Base-by-base conservation (phyloP, 345 rosid species). In the Gossypium arboreum region DNA sequence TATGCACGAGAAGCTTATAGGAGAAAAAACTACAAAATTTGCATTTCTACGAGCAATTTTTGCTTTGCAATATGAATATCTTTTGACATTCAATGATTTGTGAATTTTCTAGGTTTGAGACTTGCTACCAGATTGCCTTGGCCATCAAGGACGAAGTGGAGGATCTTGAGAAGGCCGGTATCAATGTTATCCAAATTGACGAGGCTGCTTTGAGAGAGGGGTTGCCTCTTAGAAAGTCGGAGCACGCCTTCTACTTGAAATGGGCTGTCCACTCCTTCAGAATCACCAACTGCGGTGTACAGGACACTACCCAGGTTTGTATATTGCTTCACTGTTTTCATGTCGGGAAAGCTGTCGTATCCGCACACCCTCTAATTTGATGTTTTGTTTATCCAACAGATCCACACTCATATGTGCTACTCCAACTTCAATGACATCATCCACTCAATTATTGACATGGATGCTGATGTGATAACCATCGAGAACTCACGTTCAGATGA, bases 201-300 rank as follows among this genome's bases (percentile, higher is more conserved):
- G 98, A 94, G 84, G 98, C 98, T 78, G 98, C 98, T 11, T 75
- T 95, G 87, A 90, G 99, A 84, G 98, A 95, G 83, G 99, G 99
- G 10, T 81, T 95, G 77, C 98, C 97, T 74, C 93, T 93, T 9
- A 91, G 99, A 93, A 94, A 94, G 78, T 90, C 97, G 0, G 99
- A 96, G 80, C 99, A 93, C 70, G 92, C 94, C 74, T 93, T 90
- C 91, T 96, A 96, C 90, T 86, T 93, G 82, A 94, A 96, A 17
- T 93, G 99, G 99, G 99, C 97, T 12, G 99, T 96, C 58, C 99
- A 96, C 88, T 96, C 99, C 64, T 96, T 96, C 86, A 87, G 98
- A 80, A 96, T 96, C 86, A 93, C 99, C 76, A 96, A 96, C 85
- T 76, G 80, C 20, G 97, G 97, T 39, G 97, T 96, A 34, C 67